Evolutionary conservation across 139 green algal species (phyloP), one percentile per base, ranked within the genome.

Genomic region (Limnomonas spitsbergensis): DNA sequence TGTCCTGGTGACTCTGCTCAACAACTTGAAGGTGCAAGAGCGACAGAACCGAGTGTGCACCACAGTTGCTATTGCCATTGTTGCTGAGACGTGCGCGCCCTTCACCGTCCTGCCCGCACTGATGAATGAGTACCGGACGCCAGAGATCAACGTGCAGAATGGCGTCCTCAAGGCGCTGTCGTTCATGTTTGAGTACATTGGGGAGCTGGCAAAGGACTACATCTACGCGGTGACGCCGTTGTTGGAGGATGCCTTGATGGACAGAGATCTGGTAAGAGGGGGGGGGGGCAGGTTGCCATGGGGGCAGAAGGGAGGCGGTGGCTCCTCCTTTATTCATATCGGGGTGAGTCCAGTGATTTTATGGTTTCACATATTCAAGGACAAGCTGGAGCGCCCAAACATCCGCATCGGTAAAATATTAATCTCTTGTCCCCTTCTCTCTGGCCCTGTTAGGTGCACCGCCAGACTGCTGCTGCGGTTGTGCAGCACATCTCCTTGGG

Each of bases 131-230:
- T 99, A 98, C 90, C 90, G 94, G 75, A 92, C 95, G 35, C 95
- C 95, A 0, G 94, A 99, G 90, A 83, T 98, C 24, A 99, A 98
- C 81, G 95, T 99, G 56, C 96, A 99, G 89, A 99, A 99, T 75
- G 96, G 96, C 68, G 95, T 98, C 79, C 90, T 98, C 69, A 97
- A 98, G 88, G 94, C 93, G n/a, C 92, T 99, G 73, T 94, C 87
- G 61, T 99, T 99, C 87, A 91, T 99, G 86, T 99, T 99, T 80
- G 96, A 99, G 88, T 99, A 99, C 92, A 98, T 99, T 40, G 96
- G 96, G n/a, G 96, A 99, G 88, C 97, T 98, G 94, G 96, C 14
- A 7, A 70, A 96, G 88, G 95, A 99, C 89, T 98, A 98, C 92
- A 96, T 99, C 84, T 97, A 99, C 81, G 93, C 96, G 3, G 96